Conservation (phyloP, 2,329 filamentous ascomycete species). For the Botrytis tulipae region DNA sequence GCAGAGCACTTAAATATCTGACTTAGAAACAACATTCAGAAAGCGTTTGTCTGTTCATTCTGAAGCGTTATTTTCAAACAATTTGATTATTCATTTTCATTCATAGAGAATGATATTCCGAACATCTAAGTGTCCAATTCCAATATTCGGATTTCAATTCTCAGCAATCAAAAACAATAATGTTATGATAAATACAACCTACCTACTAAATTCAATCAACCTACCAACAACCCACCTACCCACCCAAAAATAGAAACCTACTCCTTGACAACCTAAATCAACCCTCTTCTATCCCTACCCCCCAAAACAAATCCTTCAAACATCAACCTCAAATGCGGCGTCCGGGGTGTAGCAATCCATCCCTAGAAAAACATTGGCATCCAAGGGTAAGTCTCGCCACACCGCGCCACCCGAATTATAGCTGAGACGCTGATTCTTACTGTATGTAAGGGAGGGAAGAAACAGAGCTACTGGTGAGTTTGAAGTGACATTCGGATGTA, state of each 20-base stretch:
- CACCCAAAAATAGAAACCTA: not conserved
- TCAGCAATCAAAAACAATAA: too few relatives aligned
- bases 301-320: not conserved
- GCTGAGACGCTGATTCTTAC: not conserved
- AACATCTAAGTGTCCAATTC: not conserved
- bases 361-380: not conserved
- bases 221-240: too few relatives aligned
- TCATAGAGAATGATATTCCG: not conserved
- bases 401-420: not conserved
- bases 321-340: not conserved
- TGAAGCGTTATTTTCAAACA: not conserved
- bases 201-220: too few relatives aligned
- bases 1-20: not conserved
- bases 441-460: not conserved
- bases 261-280: too few relatives aligned
- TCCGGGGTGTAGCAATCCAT: not conserved
- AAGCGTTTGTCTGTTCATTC: not conserved
- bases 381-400: too few relatives aligned
- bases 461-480: not conserved
- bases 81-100: accelerated
- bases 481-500: not conserved
- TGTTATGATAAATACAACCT: too few relatives aligned
- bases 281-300: too few relatives aligned
- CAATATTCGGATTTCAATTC: not conserved
- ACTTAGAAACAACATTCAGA: not conserved